A percentile compares a stretch with the other conserved stretches of the same genome.
Conservation (phyloP, 2,329 filamentous ascomycete genomes). For the Pezicula neosporulosa region DNA sequence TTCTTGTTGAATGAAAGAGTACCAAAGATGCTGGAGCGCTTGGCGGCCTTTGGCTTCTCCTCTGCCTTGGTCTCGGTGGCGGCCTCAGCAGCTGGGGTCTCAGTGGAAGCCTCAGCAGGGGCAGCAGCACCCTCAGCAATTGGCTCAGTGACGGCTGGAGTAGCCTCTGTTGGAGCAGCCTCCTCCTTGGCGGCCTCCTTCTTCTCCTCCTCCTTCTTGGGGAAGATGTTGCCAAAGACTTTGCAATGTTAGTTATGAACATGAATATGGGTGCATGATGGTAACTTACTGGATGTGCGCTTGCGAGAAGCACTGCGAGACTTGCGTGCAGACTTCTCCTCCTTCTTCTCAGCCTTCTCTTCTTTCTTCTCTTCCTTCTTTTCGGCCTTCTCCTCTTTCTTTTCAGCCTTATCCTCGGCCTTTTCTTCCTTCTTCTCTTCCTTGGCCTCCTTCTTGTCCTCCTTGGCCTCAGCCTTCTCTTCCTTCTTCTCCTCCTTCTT, state of each 20-base stretch:
- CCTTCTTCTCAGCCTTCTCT: slow-evolving; percentile 39
- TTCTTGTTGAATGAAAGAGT: slow-evolving; percentile 25
- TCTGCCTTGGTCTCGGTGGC: slow-evolving; percentile 37
- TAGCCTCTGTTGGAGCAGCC: slow-evolving; percentile 37
- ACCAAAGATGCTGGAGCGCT: slow-evolving; percentile 30
- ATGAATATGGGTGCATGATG: slow-evolving; percentile 40
- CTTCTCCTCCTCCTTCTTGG: slow-evolving; percentile 31
- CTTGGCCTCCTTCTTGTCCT: slow-evolving; percentile 41
- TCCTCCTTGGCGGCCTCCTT: slow-evolving; percentile 28
- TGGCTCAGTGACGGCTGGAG: slow-evolving; percentile 27
- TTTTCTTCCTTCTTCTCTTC: slow-evolving; percentile 30
- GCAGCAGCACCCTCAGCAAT: slow-evolving; percentile 20
- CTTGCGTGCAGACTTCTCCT: slow-evolving; percentile 56
- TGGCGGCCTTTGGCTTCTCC: slow-evolving; percentile 25
- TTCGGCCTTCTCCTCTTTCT: slow-evolving; percentile 43
- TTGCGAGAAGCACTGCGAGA: slow-evolving; percentile 62
- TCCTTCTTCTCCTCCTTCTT: slow-evolving; percentile 36
- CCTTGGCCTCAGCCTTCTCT: slow-evolving; percentile 45
- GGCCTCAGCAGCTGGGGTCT: slow-evolving; percentile 17
- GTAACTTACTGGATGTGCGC: slow-evolving; percentile 36
- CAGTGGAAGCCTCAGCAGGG: slow-evolving; percentile 23
- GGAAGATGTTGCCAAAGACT: slow-evolving; percentile 27
- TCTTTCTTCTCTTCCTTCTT: slow-evolving; percentile 44
- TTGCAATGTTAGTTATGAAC: slow-evolving; percentile 48
- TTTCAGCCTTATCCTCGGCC: slow-evolving; percentile 25